Conservation (phyloP, 1,139 yeast species). For the Candida albicans region DNA sequence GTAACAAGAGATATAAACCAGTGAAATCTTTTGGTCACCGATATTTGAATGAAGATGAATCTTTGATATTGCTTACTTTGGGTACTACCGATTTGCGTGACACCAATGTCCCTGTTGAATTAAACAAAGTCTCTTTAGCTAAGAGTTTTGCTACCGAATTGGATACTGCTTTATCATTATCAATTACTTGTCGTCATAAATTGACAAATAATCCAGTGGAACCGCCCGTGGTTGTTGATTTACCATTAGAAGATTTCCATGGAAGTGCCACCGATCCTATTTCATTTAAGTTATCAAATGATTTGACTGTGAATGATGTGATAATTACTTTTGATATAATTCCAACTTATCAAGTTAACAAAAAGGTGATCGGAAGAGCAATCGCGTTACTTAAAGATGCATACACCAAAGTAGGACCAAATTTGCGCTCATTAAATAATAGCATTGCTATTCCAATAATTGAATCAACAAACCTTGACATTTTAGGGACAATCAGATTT, state of each 20-base stretch:
- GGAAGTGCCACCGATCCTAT: constrained; percentile 83
- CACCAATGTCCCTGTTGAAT: constrained; percentile 58
- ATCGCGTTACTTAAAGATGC: constrained; percentile 70
- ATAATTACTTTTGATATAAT: constrained; percentile 79
- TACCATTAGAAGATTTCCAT: constrained; percentile 80
- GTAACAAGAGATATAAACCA: constrained; percentile 40
- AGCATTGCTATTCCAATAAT: constrained; percentile 75
- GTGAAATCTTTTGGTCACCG: constrained; percentile 87
- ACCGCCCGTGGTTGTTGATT: constrained; percentile 70
- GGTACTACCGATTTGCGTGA: constrained; percentile 84
- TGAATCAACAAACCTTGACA: constrained; percentile 68
- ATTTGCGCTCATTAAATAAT: constrained; percentile 67
- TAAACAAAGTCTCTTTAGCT: constrained; percentile 72
- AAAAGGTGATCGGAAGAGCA: constrained; percentile 76
- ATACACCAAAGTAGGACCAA: constrained; percentile 68
- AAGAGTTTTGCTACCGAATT: constrained; percentile 78
- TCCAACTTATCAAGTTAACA: constrained; percentile 72
- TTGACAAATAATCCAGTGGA: constrained; percentile 48
- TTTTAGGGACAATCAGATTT: constrained; percentile 75
- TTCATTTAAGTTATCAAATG: constrained; percentile 61
- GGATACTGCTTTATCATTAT: constrained; percentile 83
- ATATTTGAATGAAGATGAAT: constrained; percentile 62
- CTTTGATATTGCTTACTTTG: constrained; percentile 71
- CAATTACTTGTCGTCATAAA: constrained; percentile 56
- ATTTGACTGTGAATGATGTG: constrained; percentile 53